Percentiles rank a stretch among this genome's conserved stretches.
phyloP scores from a whole-genome alignment of 1,139 yeast species.

The Pichia sp. region DNA sequence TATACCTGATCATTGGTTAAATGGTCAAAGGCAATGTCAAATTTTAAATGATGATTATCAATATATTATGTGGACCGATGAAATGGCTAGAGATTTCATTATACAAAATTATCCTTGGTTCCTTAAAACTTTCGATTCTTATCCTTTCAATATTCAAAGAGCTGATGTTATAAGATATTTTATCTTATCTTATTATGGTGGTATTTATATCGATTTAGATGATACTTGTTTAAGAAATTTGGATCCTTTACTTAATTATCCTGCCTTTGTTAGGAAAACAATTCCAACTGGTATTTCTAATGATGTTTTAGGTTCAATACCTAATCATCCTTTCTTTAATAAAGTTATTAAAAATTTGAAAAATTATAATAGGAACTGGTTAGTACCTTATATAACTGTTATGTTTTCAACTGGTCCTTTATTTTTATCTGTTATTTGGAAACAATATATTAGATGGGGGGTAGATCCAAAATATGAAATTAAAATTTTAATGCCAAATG shows the following conservation, averaged over 20 bases:
- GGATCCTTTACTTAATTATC: slow-evolving; percentile 73
- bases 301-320: slow-evolving; percentile 88
- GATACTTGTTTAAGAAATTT: slow-evolving; percentile 74
- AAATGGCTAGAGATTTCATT: slow-evolving; percentile 71
- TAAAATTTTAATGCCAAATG: slow-evolving; percentile 63
- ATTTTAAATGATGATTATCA: slow-evolving; percentile 81
- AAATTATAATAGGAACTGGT: slow-evolving; percentile 63
- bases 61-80: slow-evolving; percentile 88
- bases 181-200: slow-evolving; percentile 77
- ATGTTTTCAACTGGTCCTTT: slow-evolving; percentile 94
- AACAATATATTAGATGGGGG: slow-evolving; percentile 77
- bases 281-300: slow-evolving; percentile 87
- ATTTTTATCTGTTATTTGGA: slow-evolving; percentile 79
- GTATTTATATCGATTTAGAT: slow-evolving; percentile 83
- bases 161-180: slow-evolving; percentile 94
- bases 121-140: slow-evolving; percentile 65
- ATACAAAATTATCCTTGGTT: slow-evolving; percentile 82
- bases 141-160: slow-evolving; percentile 75
- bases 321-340: slow-evolving; percentile 76
- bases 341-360: slow-evolving; percentile 61
- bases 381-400: slow-evolving; percentile 81
- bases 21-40: slow-evolving; percentile 68
- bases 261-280: slow-evolving; percentile 84
- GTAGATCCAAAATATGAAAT: slow-evolving; percentile 56
- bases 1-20: slow-evolving; percentile 75